Base-by-base conservation (phyloP, 805 yeast species). In the Lipomyces orientalis region DNA sequence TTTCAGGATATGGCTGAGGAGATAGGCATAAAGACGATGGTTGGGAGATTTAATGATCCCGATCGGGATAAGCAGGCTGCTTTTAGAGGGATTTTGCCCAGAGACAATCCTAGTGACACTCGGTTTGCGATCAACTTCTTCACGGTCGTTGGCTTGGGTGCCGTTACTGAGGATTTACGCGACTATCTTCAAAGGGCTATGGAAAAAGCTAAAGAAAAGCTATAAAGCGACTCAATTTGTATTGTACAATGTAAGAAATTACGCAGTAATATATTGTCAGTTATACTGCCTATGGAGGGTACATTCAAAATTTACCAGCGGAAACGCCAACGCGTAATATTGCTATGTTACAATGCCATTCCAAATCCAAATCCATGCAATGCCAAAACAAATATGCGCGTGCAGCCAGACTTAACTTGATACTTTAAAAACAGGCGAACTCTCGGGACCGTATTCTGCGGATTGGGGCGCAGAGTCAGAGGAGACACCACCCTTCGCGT, bases 81-180 rank as follows among this genome's bases (percentile, higher is more conserved):
- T 14, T 66, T 89, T 39, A 71, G 67, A 1, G 91, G 91, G 0
- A 71, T 93, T 51, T 90, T 93, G 74, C 97, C 97, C 71, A 60
- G 75, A 25, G 78, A 78, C 16, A 78, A 76, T 35, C 72, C 72
- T 12, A 65, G 67, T 57, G 78, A 79, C 34, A 75, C 79, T 1
- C 62, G 94, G 67, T 94, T 93, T 76, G 84, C 96, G 1, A 92
- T 93, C 75, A 94, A 94, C 75, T 94, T 84, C 76, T 94, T 94
- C 78, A 94, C 98, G 0, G 97, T 98, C 0, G 92, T 94, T 69
- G 96, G 96, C 0, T 77, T 94, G 60, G 98, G 98, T 57, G 83
- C 84, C 1, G 76, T 94, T 65, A 93, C 98, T 0, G 97, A 91
- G 51, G 85, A 81, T 1, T 90, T 93, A 96, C 85, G 98, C 79